phyloP scores from a whole-genome alignment of 148 eudicot species.

The Dianthus caryophyllus region DNA sequence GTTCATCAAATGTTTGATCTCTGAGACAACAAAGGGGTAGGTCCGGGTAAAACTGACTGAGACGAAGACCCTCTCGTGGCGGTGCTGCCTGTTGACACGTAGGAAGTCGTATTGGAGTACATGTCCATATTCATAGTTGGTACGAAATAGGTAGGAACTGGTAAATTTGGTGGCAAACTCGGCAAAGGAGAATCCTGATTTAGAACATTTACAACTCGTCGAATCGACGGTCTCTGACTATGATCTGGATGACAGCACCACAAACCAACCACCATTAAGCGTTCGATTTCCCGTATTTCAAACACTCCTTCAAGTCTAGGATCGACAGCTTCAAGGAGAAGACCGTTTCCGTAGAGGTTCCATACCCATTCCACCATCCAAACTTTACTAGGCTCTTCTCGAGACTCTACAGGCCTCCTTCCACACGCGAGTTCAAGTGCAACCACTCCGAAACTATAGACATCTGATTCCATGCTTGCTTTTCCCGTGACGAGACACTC shows the following conservation, averaged over 20 bases:
- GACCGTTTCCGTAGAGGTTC: constrained; percentile 36
- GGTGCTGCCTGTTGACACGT: constrained; percentile 2
- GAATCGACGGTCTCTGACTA: constrained; percentile 39
- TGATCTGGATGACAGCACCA: constrained; percentile 60
- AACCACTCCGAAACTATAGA: constrained; percentile 50
- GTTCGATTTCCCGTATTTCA: constrained; percentile 29
- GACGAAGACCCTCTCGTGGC: constrained; percentile 4
- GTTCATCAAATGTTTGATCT: not conserved
- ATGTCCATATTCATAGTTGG: constrained; percentile 11
- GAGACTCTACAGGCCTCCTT: constrained; percentile 24
- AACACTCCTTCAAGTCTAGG: constrained; percentile 27
- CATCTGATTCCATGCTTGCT: constrained; percentile 51
- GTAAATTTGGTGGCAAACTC: constrained; percentile 22
- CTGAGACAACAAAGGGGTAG: constrained; percentile 10
- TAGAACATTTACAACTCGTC: constrained; percentile 40
- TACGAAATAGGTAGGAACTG: constrained; percentile 22
- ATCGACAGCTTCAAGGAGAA: constrained; percentile 31
- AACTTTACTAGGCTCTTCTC: constrained; percentile 3
- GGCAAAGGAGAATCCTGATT: constrained; percentile 40
- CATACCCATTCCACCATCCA: constrained; percentile 45
- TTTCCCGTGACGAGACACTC: constrained; percentile 37
- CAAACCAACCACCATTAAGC: constrained; percentile 42
- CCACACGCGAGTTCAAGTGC: constrained; percentile 47
- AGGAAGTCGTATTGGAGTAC: not conserved
- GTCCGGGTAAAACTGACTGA: not conserved